Base-by-base conservation (phyloP, 2,329 filamentous ascomycete genomes). In the Xylariaceae sp. region DNA sequence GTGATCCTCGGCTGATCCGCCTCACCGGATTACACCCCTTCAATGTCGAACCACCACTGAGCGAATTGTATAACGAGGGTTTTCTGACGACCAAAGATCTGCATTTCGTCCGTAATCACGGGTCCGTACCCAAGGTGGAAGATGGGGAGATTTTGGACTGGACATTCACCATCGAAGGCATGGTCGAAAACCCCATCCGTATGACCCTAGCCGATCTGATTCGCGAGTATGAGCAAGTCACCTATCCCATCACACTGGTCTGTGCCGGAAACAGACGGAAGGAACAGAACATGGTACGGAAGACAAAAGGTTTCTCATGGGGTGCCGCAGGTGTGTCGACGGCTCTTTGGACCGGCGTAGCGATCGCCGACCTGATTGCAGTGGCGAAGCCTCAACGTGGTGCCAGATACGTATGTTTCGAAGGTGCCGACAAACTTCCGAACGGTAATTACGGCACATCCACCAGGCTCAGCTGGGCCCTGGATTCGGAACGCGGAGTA, bases 271-370 rank as follows among this genome's bases (percentile, higher is more conserved):
- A 97, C 73, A 82, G 92, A 60, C 83, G 92, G 37, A 96, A 96
- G 75, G 92, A 97, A 74, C 92, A 96, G 71, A 97, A 97, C 66
- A 80, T 90, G 55, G 89, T 96, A 2, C 82, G 90, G 13, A 96
- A 96, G 73, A 90, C 89, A 1, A 95, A 96, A 68, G 92, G 92
- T 0, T 97, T 97, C 75, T 96, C 91, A 1, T 97, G 92, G 92
- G 92, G 92, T 42, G 80, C 92, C 0, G 92, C 90, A 3, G 92
- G 92, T 23, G 73, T 97, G 4, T 95, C 91, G 0, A 97, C 90
- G 0, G 90, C 91, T 0, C 76, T 96, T 0, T 97, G 90, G 80
- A 97, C 92, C 0, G 92, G 92, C 18, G 88, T 92, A 0, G 77
- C 87, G 47, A 84, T 96, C 73, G 80, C 79, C 1, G 88, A 93